Conservation (phyloP, 495 filamentous ascomycete species). For the Penicillium waksmanii region DNA sequence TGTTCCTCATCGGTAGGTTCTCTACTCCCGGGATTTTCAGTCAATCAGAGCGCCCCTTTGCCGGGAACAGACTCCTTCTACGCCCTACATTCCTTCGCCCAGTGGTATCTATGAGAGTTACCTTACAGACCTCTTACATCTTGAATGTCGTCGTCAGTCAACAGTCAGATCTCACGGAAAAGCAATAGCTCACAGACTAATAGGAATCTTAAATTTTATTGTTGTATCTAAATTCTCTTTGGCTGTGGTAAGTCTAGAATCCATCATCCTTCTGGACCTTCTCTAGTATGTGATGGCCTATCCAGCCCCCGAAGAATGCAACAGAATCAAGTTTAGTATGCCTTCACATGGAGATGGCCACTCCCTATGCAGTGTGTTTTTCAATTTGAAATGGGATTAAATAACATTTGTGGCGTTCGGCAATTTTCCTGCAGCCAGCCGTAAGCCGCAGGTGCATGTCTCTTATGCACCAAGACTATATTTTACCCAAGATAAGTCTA, state of each 20-base stretch:
- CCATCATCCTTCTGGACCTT: too few species aligned
- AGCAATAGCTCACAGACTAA: background rate
- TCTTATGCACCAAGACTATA: background rate
- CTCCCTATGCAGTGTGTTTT: background rate
- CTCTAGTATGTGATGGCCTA: background rate
- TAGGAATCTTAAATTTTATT: background rate
- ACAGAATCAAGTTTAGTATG: background rate
- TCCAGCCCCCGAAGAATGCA: background rate
- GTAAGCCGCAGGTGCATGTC: too few species aligned
- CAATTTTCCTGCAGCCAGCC: background rate
- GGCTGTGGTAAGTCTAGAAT: background rate
- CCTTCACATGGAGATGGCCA: background rate
- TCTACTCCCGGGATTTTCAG: constrained; percentile 15
- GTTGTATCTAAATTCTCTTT: background rate
- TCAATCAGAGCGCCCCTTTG: constrained; percentile 25
- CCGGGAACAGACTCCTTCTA: constrained; percentile 1
- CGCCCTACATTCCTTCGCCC: constrained; percentile 28
- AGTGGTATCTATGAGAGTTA: constrained; percentile 24
- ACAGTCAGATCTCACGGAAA: background rate
- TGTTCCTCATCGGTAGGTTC: constrained; percentile 17
- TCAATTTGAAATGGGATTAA: background rate
- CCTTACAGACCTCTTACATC: constrained; percentile 7
- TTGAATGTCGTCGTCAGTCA: background rate
- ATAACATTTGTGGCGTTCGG: background rate
- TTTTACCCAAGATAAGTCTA: too few species aligned